A percentile compares a stretch with the other conserved stretches of the same genome.
Conservation (phyloP, 2,329 filamentous ascomycete species). For the Mollisiaceae sp. region DNA sequence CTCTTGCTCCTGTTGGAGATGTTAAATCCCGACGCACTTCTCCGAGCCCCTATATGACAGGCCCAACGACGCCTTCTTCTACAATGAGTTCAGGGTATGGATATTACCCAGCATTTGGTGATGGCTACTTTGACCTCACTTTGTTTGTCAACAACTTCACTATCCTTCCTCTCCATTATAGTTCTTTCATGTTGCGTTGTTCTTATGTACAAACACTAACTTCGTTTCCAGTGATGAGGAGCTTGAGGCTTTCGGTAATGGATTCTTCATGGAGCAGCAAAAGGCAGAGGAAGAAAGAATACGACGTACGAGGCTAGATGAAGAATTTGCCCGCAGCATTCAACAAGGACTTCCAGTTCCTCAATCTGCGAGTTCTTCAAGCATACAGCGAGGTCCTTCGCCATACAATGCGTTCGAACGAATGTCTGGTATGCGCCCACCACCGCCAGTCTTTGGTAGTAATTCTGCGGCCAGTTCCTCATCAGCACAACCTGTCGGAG, state of each 20-base stretch:
- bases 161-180: slow-evolving; percentile 8
- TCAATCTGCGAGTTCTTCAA: slow-evolving; percentile 7
- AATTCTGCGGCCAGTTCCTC: slow-evolving; percentile 14
- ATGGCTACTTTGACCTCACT: slow-evolving; percentile 35
- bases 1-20: slow-evolving; percentile 27
- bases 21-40: slow-evolving; percentile 42
- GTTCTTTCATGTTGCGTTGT: background rate
- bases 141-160: slow-evolving; percentile 32
- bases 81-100: slow-evolving; percentile 39
- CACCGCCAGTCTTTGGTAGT: background rate
- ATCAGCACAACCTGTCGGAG: slow-evolving; percentile 6
- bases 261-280: slow-evolving; percentile 27
- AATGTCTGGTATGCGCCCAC: slow-evolving; percentile 33
- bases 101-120: slow-evolving; percentile 28
- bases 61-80: slow-evolving; percentile 32
- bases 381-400: slow-evolving; percentile 2
- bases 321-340: slow-evolving; percentile 41
- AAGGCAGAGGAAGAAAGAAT: slow-evolving; percentile 48
- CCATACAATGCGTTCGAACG: slow-evolving; percentile 34
- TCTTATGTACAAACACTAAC: slow-evolving; percentile 13
- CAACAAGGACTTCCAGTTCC: slow-evolving; percentile 24
- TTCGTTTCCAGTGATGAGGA: slow-evolving; percentile 36
- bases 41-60: slow-evolving; percentile 36
- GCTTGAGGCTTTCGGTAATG: slow-evolving; percentile 28
- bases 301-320: slow-evolving; percentile 45